These are phyloP conservation scores for Mycocentrospora acerina DNA, from an alignment of 2,329 filamentous ascomycete genomes.

Conservation along the genomic window DNA sequence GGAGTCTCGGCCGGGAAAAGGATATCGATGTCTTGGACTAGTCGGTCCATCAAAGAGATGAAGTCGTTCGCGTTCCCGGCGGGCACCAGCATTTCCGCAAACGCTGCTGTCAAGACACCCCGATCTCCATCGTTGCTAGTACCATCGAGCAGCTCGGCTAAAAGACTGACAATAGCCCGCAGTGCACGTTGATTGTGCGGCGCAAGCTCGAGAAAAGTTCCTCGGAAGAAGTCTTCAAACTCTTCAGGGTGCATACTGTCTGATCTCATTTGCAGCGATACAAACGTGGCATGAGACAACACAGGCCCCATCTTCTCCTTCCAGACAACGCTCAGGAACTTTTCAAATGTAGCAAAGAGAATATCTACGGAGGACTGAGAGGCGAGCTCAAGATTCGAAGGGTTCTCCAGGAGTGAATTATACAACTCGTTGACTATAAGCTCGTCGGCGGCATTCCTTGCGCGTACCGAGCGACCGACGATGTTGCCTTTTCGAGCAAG, in stretches of 20 bases:
- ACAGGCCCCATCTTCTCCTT: slow-evolving; percentile 83
- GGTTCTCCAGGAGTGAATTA: slow-evolving; percentile 81
- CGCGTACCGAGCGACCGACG: slow-evolving; percentile 73
- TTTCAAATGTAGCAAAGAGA: slow-evolving; percentile 89
- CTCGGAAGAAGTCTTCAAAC: slow-evolving; percentile 62
- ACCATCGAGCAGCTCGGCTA: slow-evolving; percentile 84
- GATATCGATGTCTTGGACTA: slow-evolving; percentile 85
- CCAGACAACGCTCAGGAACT: slow-evolving; percentile 87
- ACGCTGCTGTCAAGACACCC: slow-evolving; percentile 82
- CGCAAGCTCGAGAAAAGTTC: slow-evolving; percentile 54
- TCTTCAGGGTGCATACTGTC: slow-evolving; percentile 69
- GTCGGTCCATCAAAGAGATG: slow-evolving; percentile 82
- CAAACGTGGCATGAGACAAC: slow-evolving; percentile 69
- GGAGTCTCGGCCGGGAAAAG: slow-evolving; percentile 72
- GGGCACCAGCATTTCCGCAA: slow-evolving; percentile 80
- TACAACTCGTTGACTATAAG: slow-evolving; percentile 85
- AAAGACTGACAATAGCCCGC: slow-evolving; percentile 77
- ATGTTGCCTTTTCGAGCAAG: slow-evolving; percentile 86
- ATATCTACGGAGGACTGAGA: slow-evolving; percentile 78
- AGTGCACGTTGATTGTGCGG: slow-evolving; percentile 73
- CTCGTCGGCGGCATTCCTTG: slow-evolving; percentile 70
- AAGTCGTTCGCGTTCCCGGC: slow-evolving; percentile 78
- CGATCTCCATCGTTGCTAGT: slow-evolving; percentile 90
- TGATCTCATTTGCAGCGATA: slow-evolving; percentile 68
- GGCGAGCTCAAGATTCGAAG: slow-evolving; percentile 73